Conservation (phyloP, 73 alveolate genomes). For the Urostyla sp. region DNA sequence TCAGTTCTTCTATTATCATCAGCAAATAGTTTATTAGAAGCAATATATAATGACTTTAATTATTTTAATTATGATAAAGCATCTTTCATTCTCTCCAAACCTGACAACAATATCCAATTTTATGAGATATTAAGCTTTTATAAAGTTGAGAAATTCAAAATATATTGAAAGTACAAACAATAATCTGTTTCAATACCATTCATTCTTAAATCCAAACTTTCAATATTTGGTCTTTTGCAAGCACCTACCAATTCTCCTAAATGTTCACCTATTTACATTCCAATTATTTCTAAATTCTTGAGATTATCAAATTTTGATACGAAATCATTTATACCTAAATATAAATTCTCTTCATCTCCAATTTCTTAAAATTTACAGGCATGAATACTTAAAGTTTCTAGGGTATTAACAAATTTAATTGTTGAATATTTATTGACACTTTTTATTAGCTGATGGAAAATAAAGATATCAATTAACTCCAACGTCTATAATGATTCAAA, state of each 20-base stretch:
- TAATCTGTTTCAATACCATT: slow-evolving; percentile 52
- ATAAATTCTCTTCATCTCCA: not conserved
- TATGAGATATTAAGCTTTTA: slow-evolving; percentile 35
- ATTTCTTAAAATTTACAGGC: slow-evolving; percentile 28
- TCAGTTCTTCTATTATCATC: slow-evolving; percentile 16
- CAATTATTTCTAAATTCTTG: not conserved
- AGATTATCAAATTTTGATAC: not conserved
- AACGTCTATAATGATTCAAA: slow-evolving; percentile 13
- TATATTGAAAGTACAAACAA: slow-evolving; percentile 28
- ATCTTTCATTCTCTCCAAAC: slow-evolving; percentile 23
- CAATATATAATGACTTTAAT: not conserved
- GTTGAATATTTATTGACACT: not conserved
- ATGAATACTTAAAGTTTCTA: not conserved
- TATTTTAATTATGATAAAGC: not conserved
- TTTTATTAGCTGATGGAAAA: not conserved
- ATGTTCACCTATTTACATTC: slow-evolving; percentile 37
- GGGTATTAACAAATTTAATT: slow-evolving; percentile 2
- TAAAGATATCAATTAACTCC: not conserved
- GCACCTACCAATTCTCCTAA: slow-evolving; percentile 39
- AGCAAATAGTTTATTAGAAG: slow-evolving; percentile 29
- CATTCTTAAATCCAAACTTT: slow-evolving; percentile 13
- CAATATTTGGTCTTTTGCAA: slow-evolving; percentile 11
- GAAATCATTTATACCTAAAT: slow-evolving; percentile 14
- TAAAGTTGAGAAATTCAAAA: slow-evolving; percentile 26
- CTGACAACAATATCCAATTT: slow-evolving; percentile 38